Percentiles rank a stretch among this genome's conserved stretches.
Evolutionary conservation across 2,329 filamentous ascomycete species (phyloP).

Genomic region (Sarocladiaceae sp.): DNA sequence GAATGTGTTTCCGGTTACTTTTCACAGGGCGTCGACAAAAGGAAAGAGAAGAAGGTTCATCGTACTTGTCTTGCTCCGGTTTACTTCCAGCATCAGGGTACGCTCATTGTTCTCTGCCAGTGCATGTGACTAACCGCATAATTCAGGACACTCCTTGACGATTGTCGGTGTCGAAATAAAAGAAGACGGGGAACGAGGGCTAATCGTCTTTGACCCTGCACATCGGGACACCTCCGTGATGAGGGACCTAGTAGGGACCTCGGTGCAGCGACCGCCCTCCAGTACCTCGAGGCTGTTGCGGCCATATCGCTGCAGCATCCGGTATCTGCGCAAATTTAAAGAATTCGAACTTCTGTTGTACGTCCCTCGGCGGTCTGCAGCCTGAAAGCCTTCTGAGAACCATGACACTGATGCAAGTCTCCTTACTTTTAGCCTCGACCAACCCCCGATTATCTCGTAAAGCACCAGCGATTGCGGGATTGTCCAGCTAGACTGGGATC

Average conservation of each 20-base stretch:
- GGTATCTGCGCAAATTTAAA: slow-evolving; percentile 62
- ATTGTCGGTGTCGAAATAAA: slow-evolving; percentile 77
- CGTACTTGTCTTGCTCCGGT: slow-evolving; percentile 72
- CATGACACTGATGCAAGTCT: no score
- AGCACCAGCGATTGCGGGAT: no score
- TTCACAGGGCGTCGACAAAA: slow-evolving; percentile 32
- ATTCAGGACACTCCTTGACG: slow-evolving; percentile 74
- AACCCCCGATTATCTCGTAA: not conserved
- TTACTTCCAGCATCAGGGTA: slow-evolving; percentile 80
- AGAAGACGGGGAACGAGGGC: slow-evolving; percentile 54
- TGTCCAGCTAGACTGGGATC: no score
- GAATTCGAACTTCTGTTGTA: slow-evolving; percentile 78
- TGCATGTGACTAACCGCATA: slow-evolving; percentile 7
- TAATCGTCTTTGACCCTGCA: slow-evolving; percentile 86
- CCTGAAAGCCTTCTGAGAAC: not conserved
- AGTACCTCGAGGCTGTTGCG: slow-evolving; percentile 48
- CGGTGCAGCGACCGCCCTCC: slow-evolving; percentile 28
- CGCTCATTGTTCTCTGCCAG: slow-evolving; percentile 10
- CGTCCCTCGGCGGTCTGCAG: slow-evolving; percentile 20
- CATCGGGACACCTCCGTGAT: slow-evolving; percentile 64
- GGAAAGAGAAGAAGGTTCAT: slow-evolving; percentile 53
- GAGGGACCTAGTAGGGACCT: slow-evolving; percentile 47
- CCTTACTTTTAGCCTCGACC: not conserved
- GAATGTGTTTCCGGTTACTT: slow-evolving; percentile 71
- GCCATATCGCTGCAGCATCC: slow-evolving; percentile 64